Evolutionary conservation across 257 asterid species (phyloP), one percentile per base, ranked within the genome.

Genomic region (Eustoma russellianum): DNA sequence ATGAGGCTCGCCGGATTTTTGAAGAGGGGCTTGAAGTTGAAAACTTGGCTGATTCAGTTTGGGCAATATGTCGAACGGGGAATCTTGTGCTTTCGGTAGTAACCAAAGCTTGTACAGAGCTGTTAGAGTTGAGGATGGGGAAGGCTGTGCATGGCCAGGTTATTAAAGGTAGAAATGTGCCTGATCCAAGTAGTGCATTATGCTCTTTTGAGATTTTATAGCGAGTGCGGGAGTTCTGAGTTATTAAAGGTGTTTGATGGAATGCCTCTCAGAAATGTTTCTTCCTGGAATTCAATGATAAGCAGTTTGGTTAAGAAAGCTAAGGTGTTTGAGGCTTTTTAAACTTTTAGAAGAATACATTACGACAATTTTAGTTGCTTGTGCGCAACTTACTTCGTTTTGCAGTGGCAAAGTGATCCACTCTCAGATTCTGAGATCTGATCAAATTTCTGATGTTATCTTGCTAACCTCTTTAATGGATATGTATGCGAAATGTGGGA

Each of bases 111-210:
- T 77, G 76, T 62, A 69, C 73, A 0, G 59, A 63, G 35, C 7
- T 68, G 44, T 10, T 19, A 5, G 77, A 76, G 46, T 19, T 53
- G 12, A 43, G 71, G 54, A 48, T 66, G 13, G 81, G 81, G 12
- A 76, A 34, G 64, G 61, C 69, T 48, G 68, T 74, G 6, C 81
- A 79, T 61, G 75, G 53, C 3, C 83, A 71, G 70, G 59, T 74
- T 50, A 9, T 74, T 13, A 76, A 79, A 64, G 51, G 49, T 4
- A 44, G 47, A 10, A 62, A 30, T 14, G 74, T 67, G 33, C 57
- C 77, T 54, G 86, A 79, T 68, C 83, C 83, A 76, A 57, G 83
- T 79, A 61, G 82, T 76, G 59, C 62, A 71, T 50, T 68, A 76
- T 76, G 74, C 75, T 19, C 64, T 79, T 8, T 61, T 79, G 75